Evolutionary conservation across 441 rosid species (phyloP).

Genomic region (Aleurites moluccanus): DNA sequence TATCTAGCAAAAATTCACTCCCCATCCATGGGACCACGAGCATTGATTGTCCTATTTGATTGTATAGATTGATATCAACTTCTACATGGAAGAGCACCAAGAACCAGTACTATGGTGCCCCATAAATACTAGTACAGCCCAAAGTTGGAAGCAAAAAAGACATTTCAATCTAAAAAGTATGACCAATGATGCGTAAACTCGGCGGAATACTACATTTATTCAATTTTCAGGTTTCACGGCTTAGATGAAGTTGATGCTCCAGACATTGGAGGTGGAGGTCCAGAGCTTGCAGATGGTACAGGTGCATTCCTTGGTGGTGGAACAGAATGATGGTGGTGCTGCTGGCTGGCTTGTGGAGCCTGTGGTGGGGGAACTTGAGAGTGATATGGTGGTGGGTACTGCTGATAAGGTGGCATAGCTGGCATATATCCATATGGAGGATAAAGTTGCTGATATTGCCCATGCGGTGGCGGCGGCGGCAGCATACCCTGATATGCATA

Average conservation of each 20-base stretch:
- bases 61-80: neutral
- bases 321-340: constrained; percentile 56
- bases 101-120: neutral
- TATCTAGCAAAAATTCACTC: neutral
- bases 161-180: neutral
- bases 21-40: neutral
- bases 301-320: constrained; percentile 40
- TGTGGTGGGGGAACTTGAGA: constrained; percentile 46
- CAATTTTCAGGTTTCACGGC: constrained; percentile 7
- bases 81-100: neutral
- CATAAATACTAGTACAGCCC: neutral
- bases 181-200: neutral
- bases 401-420: constrained; percentile 55
- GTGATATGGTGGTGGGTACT: constrained; percentile 53
- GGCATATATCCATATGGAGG: constrained; percentile 62
- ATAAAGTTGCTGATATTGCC: constrained; percentile 52
- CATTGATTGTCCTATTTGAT: neutral
- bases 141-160: neutral
- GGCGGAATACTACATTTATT: neutral
- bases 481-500: constrained; percentile 53
- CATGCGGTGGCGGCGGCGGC: constrained; percentile 48
- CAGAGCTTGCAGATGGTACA: constrained; percentile 28
- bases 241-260: constrained; percentile 32
- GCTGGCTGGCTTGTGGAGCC: constrained; percentile 45
- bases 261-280: constrained; percentile 31